Evolutionary conservation across 257 asterid genomes (phyloP), one percentile per base, ranked within the genome.

Genomic region (Striga asiatica): DNA sequence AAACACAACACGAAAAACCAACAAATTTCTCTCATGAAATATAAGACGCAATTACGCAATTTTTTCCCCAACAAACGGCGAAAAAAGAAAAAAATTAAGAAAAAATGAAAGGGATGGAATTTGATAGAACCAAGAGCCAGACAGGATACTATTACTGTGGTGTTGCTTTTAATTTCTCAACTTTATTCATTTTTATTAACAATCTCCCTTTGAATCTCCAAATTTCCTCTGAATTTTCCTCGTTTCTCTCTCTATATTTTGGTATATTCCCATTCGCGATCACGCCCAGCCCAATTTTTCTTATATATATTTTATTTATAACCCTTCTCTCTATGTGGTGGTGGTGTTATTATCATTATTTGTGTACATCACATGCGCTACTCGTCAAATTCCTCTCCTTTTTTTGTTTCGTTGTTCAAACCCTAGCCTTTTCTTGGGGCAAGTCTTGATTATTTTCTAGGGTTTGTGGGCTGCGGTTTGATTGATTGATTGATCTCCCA

Each of bases 401-500:
- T 54, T 64, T 67, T 45, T 71, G 58, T 46, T 59, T 48, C 45
- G 13, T 56, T 28, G 59, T 61, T 50, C 56, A 54, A 72, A 70
- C 77, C 78, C 76, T 74, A 73, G 75, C 48, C 58, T 68, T 72
- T 56, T 35, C 14, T 64, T 62, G 65, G 41, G 49, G 13, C 9
- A 34, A 25, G 16, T 42, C 51, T 52, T 42, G 66, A 54, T 57
- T n/a, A n/a, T n/a, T n/a, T 70, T 76, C 70, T 68, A 64, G 84
- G 84, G 82, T 71, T 81, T 73, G 69, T 55, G 67, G 64, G 60
- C 67, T 66, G 72, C 51, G 25, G 48, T 32, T 32, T 27, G 32
- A 27, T n/a, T n/a, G n/a, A n/a, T n/a, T n/a, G 48, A 37, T 81
- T 77, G 81, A 70, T 78, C 80, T 66, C 66, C 53, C 43, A 83